Evolutionary conservation across 176 grass and related monocot genomes (phyloP), one percentile per base, ranked within the genome.

Genomic region (Carex scoparia): DNA sequence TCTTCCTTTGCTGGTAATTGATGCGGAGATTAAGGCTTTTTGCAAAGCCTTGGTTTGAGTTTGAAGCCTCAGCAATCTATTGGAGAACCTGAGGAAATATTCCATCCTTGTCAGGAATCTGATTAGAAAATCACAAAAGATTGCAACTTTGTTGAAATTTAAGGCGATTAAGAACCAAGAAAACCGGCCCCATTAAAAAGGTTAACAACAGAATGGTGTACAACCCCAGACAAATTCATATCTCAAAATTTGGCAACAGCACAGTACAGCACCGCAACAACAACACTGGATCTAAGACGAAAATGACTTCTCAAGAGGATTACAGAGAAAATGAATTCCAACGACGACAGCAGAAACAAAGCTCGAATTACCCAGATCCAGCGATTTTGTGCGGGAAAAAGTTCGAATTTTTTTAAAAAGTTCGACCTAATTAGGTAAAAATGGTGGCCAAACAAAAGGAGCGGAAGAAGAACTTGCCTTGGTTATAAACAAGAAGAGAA

Each of bases 41-140:
- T 7, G 8, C 31, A 79, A 79, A 58, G 30, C 28, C 71, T 58
- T 61, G 51, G 55, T 59, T 80, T 79, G 33, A 49, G n/a, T 73
- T 73, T 19, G 69, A 73, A 73, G 44, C 69, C 51, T 78, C 49
- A 78, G 33, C 5, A 77, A 12, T 13, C 49, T 51, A 68, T 68
- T 55, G 23, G 57, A 81, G 56, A 81, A 81, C 57, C 79, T 81
- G 79, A 62, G 79, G 79, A 81, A 81, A 3, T 64, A 65, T 44
- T 19, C 19, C 28, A 2, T n/a, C 18, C 38, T 81, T 35, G 37
- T 65, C 38, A 81, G 16, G 5, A 23, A 81, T 40, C 16, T 79
- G 19, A 79, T 10, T 77, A 33, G 10, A 33, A 58, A 58, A 64
- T 44, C 37, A 81, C 59, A 65, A 64, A 48, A 1, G 12, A 81